These are phyloP conservation scores for Fomitopsis pinicola DNA, from an alignment of 1,284 basidiomycete species.

Conservation along the genomic window DNA sequence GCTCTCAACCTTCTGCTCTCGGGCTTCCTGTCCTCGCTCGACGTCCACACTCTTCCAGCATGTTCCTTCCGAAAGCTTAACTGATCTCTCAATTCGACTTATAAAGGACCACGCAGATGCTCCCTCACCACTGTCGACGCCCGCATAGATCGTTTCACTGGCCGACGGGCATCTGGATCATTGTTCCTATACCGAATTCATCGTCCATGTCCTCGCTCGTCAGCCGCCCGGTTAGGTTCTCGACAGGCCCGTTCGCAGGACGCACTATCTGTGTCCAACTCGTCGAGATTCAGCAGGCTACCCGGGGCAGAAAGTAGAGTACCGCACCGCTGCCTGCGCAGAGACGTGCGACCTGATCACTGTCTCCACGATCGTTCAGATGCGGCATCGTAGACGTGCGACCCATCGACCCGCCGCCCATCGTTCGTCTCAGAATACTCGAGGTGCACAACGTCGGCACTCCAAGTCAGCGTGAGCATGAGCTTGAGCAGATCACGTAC, in stretches of 20 bases:
- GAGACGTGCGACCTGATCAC: no score
- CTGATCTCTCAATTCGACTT: no score
- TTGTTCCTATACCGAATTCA: neutral
- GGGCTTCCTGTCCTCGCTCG: no score
- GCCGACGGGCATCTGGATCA: neutral
- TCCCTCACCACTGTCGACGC: no score
- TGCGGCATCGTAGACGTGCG: slow-evolving; percentile 36
- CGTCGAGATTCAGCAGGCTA: neutral
- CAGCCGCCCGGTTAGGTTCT: neutral
- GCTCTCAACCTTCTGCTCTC: no score
- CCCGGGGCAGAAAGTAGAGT: neutral
- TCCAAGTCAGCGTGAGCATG: slow-evolving; percentile 25
- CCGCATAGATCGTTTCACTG: no score
- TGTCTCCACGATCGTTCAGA: slow-evolving; percentile 14
- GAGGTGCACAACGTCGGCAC: slow-evolving; percentile 22
- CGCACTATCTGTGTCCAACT: neutral
- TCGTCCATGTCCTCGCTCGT: neutral
- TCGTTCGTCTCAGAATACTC: slow-evolving; percentile 30
- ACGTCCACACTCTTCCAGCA: no score
- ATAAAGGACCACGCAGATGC: no score
- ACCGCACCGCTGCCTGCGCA: neutral
- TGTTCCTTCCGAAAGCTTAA: no score
- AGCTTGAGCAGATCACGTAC: slow-evolving; percentile 25
- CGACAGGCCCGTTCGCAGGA: neutral
- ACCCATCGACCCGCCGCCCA: slow-evolving; percentile 39